Evolutionary conservation across 805 yeast genomes (phyloP).

Genomic region (Cyberlindnera bimundalis): DNA sequence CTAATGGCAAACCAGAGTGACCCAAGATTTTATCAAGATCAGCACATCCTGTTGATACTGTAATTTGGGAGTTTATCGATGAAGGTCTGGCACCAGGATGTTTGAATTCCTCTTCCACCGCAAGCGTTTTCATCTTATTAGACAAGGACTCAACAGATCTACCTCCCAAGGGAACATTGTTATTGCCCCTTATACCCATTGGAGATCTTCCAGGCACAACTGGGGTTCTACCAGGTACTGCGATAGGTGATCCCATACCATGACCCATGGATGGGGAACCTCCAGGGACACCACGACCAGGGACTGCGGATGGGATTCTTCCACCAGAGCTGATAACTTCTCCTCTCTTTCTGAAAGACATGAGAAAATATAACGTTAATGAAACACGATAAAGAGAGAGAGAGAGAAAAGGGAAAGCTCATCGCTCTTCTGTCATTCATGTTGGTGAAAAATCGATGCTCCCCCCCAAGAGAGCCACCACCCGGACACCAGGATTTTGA

Average conservation of each 20-base stretch:
- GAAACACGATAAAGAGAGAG: too few relatives aligned
- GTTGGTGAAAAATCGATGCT: too few relatives aligned
- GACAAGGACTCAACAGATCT: constrained; percentile 2
- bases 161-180: constrained; percentile 5
- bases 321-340: constrained; percentile 37
- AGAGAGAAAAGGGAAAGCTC: too few relatives aligned
- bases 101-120: constrained; percentile 18
- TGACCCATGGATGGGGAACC: constrained; percentile 21
- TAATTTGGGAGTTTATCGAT: constrained; percentile 61
- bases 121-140: constrained; percentile 7
- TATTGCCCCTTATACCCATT: constrained; percentile 1
- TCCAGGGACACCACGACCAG: constrained; percentile 10
- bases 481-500: constrained; percentile 1
- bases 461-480: background rate
- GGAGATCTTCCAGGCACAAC: constrained; percentile 17
- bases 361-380: constrained; percentile 26
- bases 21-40: constrained; percentile 72
- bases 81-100: constrained; percentile 73
- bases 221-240: constrained; percentile 4
- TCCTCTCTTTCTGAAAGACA: constrained; percentile 61
- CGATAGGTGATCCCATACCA: constrained; percentile 16
- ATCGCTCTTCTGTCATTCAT: background rate
- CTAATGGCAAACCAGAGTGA: constrained; percentile 86
- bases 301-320: constrained; percentile 18
- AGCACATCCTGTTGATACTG: constrained; percentile 75